Percentiles rank a stretch among this genome's conserved stretches.
phyloP scores from a whole-genome alignment of 2,329 filamentous ascomycete genomes.

The Trichoderma polysporum region DNA sequence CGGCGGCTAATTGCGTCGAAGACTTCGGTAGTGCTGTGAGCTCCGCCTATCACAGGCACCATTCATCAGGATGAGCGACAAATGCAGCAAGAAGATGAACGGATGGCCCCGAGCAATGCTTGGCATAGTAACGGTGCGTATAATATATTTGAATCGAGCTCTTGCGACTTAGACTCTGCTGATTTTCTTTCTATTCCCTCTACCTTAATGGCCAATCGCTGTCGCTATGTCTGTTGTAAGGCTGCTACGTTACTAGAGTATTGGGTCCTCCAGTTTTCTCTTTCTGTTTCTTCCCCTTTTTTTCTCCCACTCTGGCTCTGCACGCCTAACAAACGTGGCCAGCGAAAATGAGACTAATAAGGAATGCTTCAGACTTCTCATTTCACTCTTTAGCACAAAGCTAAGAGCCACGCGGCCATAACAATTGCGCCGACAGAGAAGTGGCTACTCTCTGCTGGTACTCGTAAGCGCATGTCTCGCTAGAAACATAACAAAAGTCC shows the following conservation, averaged over 20 bases:
- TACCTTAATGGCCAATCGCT: background rate
- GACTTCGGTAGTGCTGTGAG: conserved; percentile 9
- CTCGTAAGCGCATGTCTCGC: background rate
- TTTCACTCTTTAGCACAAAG: background rate
- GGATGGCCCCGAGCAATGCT: conserved; percentile 18
- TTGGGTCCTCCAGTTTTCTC: background rate
- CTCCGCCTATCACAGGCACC: conserved; percentile 21
- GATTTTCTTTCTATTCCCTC: background rate
- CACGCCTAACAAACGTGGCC: background rate
- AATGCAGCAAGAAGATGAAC: conserved; percentile 18
- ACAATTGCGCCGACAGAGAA: background rate
- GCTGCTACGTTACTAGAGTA: background rate
- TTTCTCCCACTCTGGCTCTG: background rate
- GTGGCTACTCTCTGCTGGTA: background rate
- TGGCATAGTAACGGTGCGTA: conserved; percentile 5
- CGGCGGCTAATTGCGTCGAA: conserved; percentile 21
- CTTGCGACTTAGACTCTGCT: background rate
- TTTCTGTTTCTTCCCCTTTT: background rate
- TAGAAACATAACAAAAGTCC: background rate
- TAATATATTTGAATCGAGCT: background rate
- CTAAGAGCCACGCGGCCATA: conserved; percentile 11
- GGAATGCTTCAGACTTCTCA: background rate
- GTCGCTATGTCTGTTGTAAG: background rate
- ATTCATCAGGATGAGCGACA: conserved; percentile 2
- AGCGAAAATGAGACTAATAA: background rate